Evolutionary conservation across 148 eudicot species (phyloP), one percentile per base, ranked within the genome.

Genomic region (Polygonum maritimum): DNA sequence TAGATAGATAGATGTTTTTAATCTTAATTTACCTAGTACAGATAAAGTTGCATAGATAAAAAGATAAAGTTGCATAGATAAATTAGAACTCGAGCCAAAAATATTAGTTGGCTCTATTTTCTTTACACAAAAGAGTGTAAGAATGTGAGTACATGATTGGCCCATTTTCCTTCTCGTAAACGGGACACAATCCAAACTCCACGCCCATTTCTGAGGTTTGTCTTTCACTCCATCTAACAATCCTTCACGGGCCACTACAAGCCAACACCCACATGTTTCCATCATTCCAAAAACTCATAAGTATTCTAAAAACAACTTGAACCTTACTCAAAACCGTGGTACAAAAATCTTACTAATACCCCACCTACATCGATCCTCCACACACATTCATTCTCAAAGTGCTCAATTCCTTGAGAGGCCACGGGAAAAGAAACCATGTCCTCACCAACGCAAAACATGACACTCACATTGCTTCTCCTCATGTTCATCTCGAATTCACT

Each of bases 401-500:
- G 49, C 31, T 26, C 31, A 26, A 26, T 47, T 47, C 2, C 14
- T 47, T 18, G 60, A 18, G 60, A 18, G 60, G 54, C 54, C n/a
- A 49, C 16, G 54, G 12, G 4, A 49, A 49, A 49, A 15, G n/a
- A 49, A 49, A 49, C 60, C 22, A 54, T 54, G 22, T 47, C 13
- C 49, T 47, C 49, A 6, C 60, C 26, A 18, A 4, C 60, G 18
- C 60, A n/a, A 51, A 51, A 51, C 44, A 71, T 73, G 38, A 16
- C 52, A 49, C 52, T 73, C 14, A 16, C 63, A 12, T 9, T 31
- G 44, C 3, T 69, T 40, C 40, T 73, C 6, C 38, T 3, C 49
- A 63, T 16, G 15, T 74, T 78, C 58, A 45, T 36, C 0, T 87
- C 79, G 41, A 87, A 87, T 60, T 51, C 82, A 12, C 72, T 80